These are phyloP conservation scores for Purshia tridentata DNA, from an alignment of 306 rosid species.

Conservation along the genomic window DNA sequence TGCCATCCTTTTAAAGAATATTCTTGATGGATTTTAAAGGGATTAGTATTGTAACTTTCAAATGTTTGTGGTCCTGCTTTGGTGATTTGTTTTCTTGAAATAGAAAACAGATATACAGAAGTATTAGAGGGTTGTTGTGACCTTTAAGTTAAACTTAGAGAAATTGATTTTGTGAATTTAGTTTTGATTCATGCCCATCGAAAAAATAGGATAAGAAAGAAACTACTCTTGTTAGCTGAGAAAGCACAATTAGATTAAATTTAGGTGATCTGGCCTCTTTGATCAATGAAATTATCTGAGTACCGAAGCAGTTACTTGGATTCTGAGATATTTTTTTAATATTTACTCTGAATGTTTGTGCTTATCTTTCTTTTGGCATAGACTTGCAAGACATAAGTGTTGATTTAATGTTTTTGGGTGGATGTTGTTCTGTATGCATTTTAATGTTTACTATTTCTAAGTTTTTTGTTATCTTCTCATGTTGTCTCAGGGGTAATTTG, in stretches of 20 bases:
- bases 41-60: not conserved
- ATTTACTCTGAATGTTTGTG: not conserved
- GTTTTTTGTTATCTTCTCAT: constrained; percentile 19
- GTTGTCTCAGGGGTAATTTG: constrained; percentile 75
- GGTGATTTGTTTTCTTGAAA: not conserved
- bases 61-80: not conserved
- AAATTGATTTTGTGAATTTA: not conserved
- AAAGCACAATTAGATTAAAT: not conserved
- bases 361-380: not conserved
- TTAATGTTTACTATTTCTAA: constrained; percentile 19
- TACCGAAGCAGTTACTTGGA: not conserved
- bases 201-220: not conserved
- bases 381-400: not conserved
- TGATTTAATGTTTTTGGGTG: not conserved
- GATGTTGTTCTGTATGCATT: constrained; percentile 1
- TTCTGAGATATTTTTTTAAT: not conserved
- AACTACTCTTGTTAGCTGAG: not conserved
- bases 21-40: not conserved
- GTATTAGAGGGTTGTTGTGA: not conserved
- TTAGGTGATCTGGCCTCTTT: not conserved
- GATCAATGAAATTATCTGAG: not conserved
- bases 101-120: not conserved
- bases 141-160: not conserved
- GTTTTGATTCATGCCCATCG: not conserved
- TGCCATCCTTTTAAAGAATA: not conserved